These are phyloP conservation scores for Vanderwaltozyma yarrowii DNA, from an alignment of 805 yeast genomes.

Conservation along the genomic window DNA sequence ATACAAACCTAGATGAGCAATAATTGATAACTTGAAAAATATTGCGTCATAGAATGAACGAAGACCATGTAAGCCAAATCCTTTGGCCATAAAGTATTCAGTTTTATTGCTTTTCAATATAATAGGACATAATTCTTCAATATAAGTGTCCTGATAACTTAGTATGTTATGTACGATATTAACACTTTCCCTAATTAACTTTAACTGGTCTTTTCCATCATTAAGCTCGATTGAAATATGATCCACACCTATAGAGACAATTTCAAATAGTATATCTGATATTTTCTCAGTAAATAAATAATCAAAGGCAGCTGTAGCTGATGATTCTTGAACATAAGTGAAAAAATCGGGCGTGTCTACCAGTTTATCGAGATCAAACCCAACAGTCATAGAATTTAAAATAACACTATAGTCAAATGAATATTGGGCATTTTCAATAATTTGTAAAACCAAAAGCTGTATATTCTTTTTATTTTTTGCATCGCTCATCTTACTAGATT, in stretches of 20 bases:
- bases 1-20: constrained; percentile 67
- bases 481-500: constrained; percentile 31
- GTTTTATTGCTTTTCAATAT: constrained; percentile 22
- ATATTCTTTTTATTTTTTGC: constrained; percentile 32
- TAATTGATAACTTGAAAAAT: constrained; percentile 55
- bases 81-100: constrained; percentile 24
- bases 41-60: constrained; percentile 63
- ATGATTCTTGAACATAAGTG: constrained; percentile 51
- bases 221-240: constrained; percentile 25
- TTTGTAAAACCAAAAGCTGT: constrained; percentile 43
- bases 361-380: constrained; percentile 40
- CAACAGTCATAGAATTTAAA: constrained; percentile 42
- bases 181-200: constrained; percentile 35
- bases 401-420: constrained; percentile 46
- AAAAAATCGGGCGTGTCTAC: constrained; percentile 36
- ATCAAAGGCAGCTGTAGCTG: constrained; percentile 56
- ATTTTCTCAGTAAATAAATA: constrained; percentile 51
- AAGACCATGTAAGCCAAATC: constrained; percentile 47
- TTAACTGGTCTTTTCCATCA: constrained; percentile 19
- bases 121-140: constrained; percentile 33
- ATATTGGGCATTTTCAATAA: constrained; percentile 38
- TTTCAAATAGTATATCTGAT: constrained; percentile 44
- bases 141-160: constrained; percentile 47
- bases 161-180: constrained; percentile 37
- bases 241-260: constrained; percentile 54